Conservation (phyloP, 1,284 basidiomycete genomes). For the Vanrija sp. region DNA sequence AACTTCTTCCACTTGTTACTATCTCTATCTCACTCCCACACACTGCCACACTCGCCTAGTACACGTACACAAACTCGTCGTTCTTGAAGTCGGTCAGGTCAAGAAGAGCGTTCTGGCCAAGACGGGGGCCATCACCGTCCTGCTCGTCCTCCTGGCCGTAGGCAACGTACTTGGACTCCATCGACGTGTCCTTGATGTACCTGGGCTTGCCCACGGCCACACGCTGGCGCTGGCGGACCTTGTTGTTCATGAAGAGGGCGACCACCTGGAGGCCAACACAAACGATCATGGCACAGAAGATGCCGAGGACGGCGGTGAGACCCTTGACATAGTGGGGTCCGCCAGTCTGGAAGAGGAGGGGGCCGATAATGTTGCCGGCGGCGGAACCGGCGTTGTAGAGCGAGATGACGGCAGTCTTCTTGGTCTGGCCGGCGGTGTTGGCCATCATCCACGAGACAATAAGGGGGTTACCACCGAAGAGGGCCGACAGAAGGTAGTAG, state of each 20-base stretch:
- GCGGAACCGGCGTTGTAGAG: constrained; percentile 11
- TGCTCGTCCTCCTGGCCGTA: constrained; percentile 18
- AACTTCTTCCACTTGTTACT: background rate
- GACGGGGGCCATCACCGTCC: constrained; percentile 5
- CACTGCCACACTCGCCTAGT: constrained; percentile 12
- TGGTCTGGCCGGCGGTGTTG: constrained; percentile 27
- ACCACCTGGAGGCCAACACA: constrained; percentile 7
- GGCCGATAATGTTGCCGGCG: constrained; percentile 34
- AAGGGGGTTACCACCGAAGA: constrained; percentile 19
- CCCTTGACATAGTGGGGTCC: constrained; percentile 27
- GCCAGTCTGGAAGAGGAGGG: constrained; percentile 29
- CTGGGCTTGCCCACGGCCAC: constrained; percentile 32
- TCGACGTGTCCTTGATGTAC: constrained; percentile 30
- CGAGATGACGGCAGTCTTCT: constrained; percentile 15
- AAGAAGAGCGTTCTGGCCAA: constrained; percentile 28
- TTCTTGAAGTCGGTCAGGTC: constrained; percentile 35
- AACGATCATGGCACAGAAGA: constrained; percentile 9
- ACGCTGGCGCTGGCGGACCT: constrained; percentile 26
- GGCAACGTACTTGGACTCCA: constrained; percentile 22
- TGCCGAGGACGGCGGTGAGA: constrained; percentile 6
- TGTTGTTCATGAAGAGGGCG: constrained; percentile 26
- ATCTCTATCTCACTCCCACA: background rate
- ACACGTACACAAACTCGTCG: constrained; percentile 31
- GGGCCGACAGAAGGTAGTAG: constrained; percentile 20
- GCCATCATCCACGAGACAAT: constrained; percentile 20